Base-by-base conservation (phyloP, 768 basidiomycete species). In the Kockovaella imperatae region DNA sequence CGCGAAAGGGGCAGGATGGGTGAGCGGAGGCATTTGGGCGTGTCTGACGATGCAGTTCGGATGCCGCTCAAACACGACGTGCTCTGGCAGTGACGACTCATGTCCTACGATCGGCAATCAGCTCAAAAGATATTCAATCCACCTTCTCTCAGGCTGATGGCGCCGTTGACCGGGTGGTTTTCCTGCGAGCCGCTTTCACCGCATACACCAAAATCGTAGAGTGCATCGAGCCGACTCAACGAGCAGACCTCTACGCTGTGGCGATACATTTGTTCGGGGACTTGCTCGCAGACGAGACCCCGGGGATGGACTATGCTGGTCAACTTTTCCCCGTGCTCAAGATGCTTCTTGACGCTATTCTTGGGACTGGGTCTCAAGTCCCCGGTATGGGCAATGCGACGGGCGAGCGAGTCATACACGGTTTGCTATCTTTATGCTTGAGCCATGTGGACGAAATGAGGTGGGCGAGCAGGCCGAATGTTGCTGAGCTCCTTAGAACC, bases 391-490 rank as follows among this genome's bases (percentile, higher is more conserved):
- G 71, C 25, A 44, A 18, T 0, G 51, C 69, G 38, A 48, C 46
- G 31, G 44, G 42, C 10, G 70, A 74, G 18, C 54, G 74, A 15
- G 74, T 75, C 38, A 13, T 76, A 0, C 84, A 93, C 62, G 86
- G 86, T 17, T 70, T 95, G 17, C 72, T 96, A n/a, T 91, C 87
- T 0, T 78, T 83, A 0, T 89, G 87, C 62, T 72, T 96, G 28
- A 74, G 83, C 40, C 86, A 93, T 62, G 77, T 96, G 20, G 91
- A 96, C 61, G 86, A 83, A 52, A 89, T 95, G 84, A 79, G 89
- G 89, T 89, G 42, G 51, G 81, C 40, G 29, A 21, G 4, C 17
- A 7, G n/a, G 17, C 14, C 32, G n/a, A 11, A 11, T 10, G 24
- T 39, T n/a, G 26, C 56, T 63, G 17, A 41, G 32, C 24, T 46